Evolutionary conservation across 2,329 filamentous ascomycete genomes (phyloP).

Genomic region (Trichoderma cornu-damae): DNA sequence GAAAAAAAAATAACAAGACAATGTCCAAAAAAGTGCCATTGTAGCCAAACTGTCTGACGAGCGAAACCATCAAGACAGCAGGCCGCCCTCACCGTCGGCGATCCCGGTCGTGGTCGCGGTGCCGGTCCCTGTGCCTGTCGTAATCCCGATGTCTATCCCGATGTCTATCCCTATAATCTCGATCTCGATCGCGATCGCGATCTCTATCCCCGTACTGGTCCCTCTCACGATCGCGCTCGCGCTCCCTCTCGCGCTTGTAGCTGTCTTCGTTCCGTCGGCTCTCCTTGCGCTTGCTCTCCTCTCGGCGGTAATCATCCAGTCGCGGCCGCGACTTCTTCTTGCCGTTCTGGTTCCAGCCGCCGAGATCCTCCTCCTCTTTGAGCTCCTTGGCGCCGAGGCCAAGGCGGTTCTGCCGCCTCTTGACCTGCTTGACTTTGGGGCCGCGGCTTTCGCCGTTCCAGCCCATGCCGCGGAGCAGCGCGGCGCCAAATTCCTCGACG

Average conservation of each 20-base stretch:
- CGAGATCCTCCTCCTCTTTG: conserved; percentile 65
- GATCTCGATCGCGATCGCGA: conserved; percentile 4
- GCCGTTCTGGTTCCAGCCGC: conserved; percentile 70
- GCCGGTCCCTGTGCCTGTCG: conserved; percentile 10
- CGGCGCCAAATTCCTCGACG: conserved; percentile 90
- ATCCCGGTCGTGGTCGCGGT: conserved; percentile 19
- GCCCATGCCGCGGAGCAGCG: conserved; percentile 86
- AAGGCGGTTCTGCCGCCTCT: conserved; percentile 71
- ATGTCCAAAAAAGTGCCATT: too few species aligned
- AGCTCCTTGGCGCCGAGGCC: conserved; percentile 86
- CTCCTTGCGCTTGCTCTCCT: conserved; percentile 42
- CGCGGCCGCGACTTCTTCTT: conserved; percentile 46
- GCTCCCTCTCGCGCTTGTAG: conserved; percentile 45
- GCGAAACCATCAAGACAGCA: background rate
- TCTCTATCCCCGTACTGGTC: conserved; percentile 30
- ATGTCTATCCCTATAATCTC: conserved; percentile 11
- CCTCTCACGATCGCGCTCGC: conserved; percentile 39
- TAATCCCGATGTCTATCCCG: conserved; percentile 20
- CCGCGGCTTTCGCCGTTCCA: conserved; percentile 69
- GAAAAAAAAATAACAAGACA: too few species aligned
- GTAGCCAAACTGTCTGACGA: background rate
- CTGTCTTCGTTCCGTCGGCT: conserved; percentile 39
- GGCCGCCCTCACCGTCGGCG: conserved; percentile 15
- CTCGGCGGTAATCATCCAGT: conserved; percentile 47
- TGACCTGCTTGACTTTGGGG: conserved; percentile 54